phyloP scores from a whole-genome alignment of 1,284 basidiomycete species.

The Ganoderma lingzhi region DNA sequence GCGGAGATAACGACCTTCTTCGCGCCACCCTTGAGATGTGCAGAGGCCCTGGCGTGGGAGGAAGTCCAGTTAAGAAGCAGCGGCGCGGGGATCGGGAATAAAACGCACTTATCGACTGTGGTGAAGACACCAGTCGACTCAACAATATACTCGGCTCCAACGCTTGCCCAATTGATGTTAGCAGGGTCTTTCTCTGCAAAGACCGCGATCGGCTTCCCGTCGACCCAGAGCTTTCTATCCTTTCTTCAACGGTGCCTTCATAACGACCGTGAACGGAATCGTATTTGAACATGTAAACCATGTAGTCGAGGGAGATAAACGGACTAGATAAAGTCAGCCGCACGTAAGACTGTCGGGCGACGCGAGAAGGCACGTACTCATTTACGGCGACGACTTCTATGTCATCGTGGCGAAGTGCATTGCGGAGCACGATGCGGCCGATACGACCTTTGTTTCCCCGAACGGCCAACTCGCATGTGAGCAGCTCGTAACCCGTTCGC shows the following conservation, averaged over 20 bases:
- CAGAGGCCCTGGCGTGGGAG: constrained; percentile 70
- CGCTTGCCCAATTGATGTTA: constrained; percentile 85
- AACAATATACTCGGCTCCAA: constrained; percentile 93
- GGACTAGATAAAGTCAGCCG: constrained; percentile 57
- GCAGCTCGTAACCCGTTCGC: background rate
- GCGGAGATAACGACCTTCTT: constrained; percentile 99
- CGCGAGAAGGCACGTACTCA: constrained; percentile 66
- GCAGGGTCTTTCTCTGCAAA: constrained; percentile 90
- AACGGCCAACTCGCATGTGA: background rate
- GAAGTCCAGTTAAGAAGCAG: constrained; percentile 1
- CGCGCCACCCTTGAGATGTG: constrained; percentile 98
- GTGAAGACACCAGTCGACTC: constrained; percentile 99
- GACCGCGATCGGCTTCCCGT: constrained; percentile 84
- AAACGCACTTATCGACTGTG: constrained; percentile 80
- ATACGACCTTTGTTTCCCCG: constrained; percentile 75
- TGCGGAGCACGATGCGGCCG: constrained; percentile 97
- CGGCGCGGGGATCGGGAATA: constrained; percentile 5
- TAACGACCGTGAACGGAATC: constrained; percentile 98
- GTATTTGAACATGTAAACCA: constrained; percentile 99
- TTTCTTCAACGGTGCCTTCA: constrained; percentile 86
- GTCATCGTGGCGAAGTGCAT: constrained; percentile 83
- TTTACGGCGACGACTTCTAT: constrained; percentile 90
- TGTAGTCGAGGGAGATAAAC: constrained; percentile 96
- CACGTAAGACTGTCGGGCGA: background rate
- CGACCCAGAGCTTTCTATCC: constrained; percentile 91